Percentiles rank a stretch among this genome's conserved stretches.
These are phyloP conservation scores for Calonectria pseudoturangicola DNA, from an alignment of 2,329 filamentous ascomycete species.

Conservation along the genomic window DNA sequence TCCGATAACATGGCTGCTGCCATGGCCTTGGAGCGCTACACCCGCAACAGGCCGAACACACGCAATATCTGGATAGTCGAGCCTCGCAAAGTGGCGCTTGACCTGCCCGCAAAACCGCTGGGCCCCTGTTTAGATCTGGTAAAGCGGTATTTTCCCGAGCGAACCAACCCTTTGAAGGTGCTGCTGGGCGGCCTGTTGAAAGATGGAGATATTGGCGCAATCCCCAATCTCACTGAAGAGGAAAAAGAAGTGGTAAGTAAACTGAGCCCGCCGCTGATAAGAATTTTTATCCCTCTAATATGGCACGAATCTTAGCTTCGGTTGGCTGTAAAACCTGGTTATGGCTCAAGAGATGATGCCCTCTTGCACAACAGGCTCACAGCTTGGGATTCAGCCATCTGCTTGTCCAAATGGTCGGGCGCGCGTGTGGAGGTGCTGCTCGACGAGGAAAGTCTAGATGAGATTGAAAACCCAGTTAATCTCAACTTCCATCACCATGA, in stretches of 20 bases:
- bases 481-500: constrained; percentile 64
- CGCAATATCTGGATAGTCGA: constrained; percentile 51
- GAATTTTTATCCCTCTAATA: background rate
- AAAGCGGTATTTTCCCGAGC: constrained; percentile 41
- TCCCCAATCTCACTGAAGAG: constrained; percentile 29
- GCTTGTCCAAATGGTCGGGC: constrained; percentile 45
- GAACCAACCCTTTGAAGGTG: constrained; percentile 45
- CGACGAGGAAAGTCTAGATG: constrained; percentile 61
- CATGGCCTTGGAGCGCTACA: constrained; percentile 46
- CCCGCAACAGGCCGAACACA: constrained; percentile 33
- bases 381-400: constrained; percentile 49
- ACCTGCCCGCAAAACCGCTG: constrained; percentile 41
- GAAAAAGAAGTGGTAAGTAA: constrained; percentile 47
- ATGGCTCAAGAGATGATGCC: constrained; percentile 45
- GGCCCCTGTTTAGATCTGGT: constrained; percentile 45
- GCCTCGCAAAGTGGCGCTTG: constrained; percentile 52
- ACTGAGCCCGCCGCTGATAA: constrained; percentile 14
- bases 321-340: constrained; percentile 44
- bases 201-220: constrained; percentile 42
- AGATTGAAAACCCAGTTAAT: constrained; percentile 67
- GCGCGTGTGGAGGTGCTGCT: constrained; percentile 57
- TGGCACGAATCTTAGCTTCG: constrained; percentile 33
- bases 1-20: constrained; percentile 53
- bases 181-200: constrained; percentile 49
- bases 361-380: constrained; percentile 46